Base-by-base conservation (phyloP, 148 eudicot species). In the Euryodendron excelsum region DNA sequence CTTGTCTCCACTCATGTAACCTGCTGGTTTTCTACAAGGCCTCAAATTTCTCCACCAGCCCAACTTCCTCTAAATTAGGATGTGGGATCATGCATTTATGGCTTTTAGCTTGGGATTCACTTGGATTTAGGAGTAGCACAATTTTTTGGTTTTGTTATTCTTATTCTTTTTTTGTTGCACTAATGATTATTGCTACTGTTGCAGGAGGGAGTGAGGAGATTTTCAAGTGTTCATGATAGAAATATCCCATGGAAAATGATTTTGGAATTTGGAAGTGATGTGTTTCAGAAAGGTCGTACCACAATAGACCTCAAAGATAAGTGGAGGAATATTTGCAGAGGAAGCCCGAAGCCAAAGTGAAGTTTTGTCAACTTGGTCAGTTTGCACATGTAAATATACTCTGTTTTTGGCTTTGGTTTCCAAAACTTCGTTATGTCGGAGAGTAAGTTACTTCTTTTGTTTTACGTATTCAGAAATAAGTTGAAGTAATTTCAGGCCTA, bases 261-360 rank as follows among this genome's bases (percentile, higher is more conserved):
- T 56, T 75, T 89, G 85, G 91, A 93, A 78, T 83, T 67, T 66
- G 97, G 97, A 68, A 78, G 82, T 30, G 77, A 79, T n/a, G 88
- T 86, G 21, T 93, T 93, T 64, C 81, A 72, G 65, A 78, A 78
- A 77, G 79, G 89, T 67, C 91, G 95, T 50, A 89, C 87, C 2
- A 13, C 91, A 9, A 39, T 77, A 71, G 87, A 91, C 82, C 93
- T 93, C 48, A 91, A 93, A 86, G 94, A 93, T 81, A 89, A 92
- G 80, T 92, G 94, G 94, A 88, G 89, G 81, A 93, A 89, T 72
- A 77, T 93, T 4, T 45, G 88, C 53, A 86, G 76, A 80, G 81
- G 62, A 72, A 80, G 80, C 75, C 80, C 83, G 21, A 77, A 77
- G 64, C 9, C 37, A 13, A 77, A 80, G 41, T 80, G 81, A 80